phyloP scores from a whole-genome alignment of 2,329 filamentous ascomycete species.

The Ceratocystis huliohia region DNA sequence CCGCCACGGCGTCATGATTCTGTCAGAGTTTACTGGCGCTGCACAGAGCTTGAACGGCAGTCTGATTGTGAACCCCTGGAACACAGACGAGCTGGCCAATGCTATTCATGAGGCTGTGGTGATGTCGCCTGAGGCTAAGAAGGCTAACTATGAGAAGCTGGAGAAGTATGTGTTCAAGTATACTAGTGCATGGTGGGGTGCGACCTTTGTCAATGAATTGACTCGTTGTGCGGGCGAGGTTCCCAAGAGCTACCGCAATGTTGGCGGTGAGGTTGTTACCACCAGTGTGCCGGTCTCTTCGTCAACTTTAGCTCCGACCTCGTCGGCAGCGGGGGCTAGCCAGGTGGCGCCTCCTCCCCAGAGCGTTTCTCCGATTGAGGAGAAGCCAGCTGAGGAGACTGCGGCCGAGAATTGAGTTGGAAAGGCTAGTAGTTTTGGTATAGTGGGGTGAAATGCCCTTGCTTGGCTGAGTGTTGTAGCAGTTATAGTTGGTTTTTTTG shows the following conservation, averaged over 20 bases:
- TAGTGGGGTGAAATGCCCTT: not conserved
- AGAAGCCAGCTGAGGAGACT: slow-evolving; percentile 18
- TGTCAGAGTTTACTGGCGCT: slow-evolving; percentile 92
- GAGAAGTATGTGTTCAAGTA: slow-evolving; percentile 96
- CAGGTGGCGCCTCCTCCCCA: not conserved
- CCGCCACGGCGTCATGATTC: slow-evolving; percentile 82
- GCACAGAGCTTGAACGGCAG: slow-evolving; percentile 89
- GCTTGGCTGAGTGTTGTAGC: not conserved
- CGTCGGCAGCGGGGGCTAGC: not conserved
- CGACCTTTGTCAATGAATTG: slow-evolving; percentile 81
- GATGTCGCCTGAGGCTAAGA: slow-evolving; percentile 80
- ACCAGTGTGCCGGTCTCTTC: slow-evolving; percentile 19
- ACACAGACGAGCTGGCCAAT: slow-evolving; percentile 86
- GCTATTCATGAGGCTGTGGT: slow-evolving; percentile 94
- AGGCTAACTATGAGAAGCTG: slow-evolving; percentile 78
- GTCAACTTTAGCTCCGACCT: slow-evolving; percentile 8
- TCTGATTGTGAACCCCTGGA: slow-evolving; percentile 96
- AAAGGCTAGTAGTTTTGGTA: not conserved
- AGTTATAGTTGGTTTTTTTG: slow-evolving; percentile 4
- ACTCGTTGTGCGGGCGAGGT: slow-evolving; percentile 37
- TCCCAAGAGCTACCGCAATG: slow-evolving; percentile 32
- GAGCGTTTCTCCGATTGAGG: slow-evolving; percentile 15
- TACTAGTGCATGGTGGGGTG: slow-evolving; percentile 93
- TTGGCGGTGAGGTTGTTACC: slow-evolving; percentile 27
- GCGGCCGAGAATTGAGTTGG: not conserved